These are phyloP conservation scores for Akanthomyces muscarius DNA, from an alignment of 2,329 filamentous ascomycete species.

Conservation along the genomic window DNA sequence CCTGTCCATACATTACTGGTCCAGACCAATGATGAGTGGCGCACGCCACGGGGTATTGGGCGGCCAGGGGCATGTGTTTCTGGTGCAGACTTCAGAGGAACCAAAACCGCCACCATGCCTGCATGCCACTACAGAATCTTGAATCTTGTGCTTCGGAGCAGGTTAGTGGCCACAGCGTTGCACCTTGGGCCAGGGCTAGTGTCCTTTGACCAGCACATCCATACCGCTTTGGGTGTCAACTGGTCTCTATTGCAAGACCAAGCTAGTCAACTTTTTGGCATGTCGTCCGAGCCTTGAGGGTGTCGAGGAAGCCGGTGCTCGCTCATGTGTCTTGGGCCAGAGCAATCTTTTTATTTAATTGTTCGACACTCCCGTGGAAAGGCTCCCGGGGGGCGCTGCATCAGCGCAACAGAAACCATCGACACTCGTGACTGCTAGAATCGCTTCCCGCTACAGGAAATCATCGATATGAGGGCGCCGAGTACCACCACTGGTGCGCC, in stretches of 20 bases:
- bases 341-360: neutral
- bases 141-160: neutral
- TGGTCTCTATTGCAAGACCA: neutral
- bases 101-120: neutral
- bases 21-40: slow-evolving; percentile 8
- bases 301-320: neutral
- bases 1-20: neutral
- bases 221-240: neutral
- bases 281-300: neutral
- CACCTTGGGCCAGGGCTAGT: neutral
- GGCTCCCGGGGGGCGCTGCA: neutral
- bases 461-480: slow-evolving; percentile 1
- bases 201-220: neutral
- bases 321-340: neutral
- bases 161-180: neutral
- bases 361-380: neutral
- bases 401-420: neutral
- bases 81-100: neutral
- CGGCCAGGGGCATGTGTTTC: neutral
- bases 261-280: slow-evolving; percentile 11
- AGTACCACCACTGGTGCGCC: no score
- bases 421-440: neutral
- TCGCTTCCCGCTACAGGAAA: neutral
- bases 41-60: slow-evolving; percentile 1
- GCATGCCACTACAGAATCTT: neutral